phyloP scores from a whole-genome alignment of 768 basidiomycete genomes.

The Cytidiella melzeri region DNA sequence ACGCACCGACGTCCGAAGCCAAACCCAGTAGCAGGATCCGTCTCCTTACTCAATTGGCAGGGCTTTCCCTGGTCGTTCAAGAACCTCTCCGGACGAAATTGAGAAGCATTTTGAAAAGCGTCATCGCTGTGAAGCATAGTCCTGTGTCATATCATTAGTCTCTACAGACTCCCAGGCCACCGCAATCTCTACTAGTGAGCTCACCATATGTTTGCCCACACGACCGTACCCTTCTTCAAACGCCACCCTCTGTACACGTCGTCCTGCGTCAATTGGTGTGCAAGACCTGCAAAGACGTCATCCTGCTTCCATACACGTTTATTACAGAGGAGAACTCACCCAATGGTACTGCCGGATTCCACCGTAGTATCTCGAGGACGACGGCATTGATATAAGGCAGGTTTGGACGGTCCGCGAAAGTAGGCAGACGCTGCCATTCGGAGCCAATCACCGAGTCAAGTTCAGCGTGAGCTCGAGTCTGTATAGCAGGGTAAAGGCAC shows the following conservation, averaged over 20 bases:
- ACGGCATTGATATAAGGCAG: conserved; percentile 15
- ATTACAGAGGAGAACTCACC: background rate
- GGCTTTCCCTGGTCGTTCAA: background rate
- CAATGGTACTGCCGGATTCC: conserved; percentile 24
- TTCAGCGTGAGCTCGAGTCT: conserved; percentile 13
- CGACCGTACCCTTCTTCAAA: conserved; percentile 13
- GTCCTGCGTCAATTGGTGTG: conserved; percentile 14
- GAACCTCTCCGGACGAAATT: conserved; percentile 19
- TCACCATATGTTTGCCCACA: conserved; percentile 15
- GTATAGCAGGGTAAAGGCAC: conserved; percentile 14
- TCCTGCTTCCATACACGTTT: background rate
- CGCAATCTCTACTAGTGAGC: background rate
- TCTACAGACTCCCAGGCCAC: background rate
- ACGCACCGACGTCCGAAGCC: conserved; percentile 14
- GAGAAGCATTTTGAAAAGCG: conserved; percentile 10
- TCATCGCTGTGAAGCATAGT: conserved; percentile 13
- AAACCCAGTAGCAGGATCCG: conserved; percentile 6
- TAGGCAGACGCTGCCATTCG: conserved; percentile 6
- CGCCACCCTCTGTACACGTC: conserved; percentile 16
- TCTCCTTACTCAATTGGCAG: conserved; percentile 13
- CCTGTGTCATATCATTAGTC: conserved; percentile 9
- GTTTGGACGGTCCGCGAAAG: conserved; percentile 1
- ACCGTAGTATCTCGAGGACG: conserved; percentile 25
- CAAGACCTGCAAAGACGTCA: conserved; percentile 8
- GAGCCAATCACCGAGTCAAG: conserved; percentile 15